Base-by-base conservation (phyloP, 208 protist species). In the Crithidia brevicula region DNA sequence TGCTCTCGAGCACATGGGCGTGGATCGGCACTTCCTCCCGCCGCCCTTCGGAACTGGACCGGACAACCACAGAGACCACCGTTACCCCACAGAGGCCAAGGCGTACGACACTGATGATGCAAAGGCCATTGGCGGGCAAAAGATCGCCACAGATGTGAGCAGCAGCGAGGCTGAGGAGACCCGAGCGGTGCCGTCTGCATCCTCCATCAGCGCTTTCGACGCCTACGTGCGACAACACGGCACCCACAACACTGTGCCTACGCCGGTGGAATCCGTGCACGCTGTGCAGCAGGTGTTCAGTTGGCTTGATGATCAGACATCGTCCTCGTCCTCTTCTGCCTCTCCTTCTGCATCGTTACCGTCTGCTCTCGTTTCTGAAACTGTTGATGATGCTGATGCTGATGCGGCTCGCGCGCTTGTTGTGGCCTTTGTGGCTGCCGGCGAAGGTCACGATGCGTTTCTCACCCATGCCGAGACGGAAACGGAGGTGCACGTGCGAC, bases 1-100 rank as follows among this genome's bases (percentile, higher is more conserved):
- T 1, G 60, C 77, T 0, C 70, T 92, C 6, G 43, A 65, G 18
- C 31, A 69, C 33, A 16, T 86, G 16, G 85, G 85, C 3, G 79
- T 83, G 9, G 43, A 58, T 46, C 52, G 74, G 8, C 22, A 40
- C 23, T 8, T 11, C 20, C 64, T 77, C 15, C 76, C 76, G 4
- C 57, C 20, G 20, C 72, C 71, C 2, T 72, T 72, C 23, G 46
- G 46, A 33, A n/a, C n/a, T n/a, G n/a, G n/a, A n/a, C n/a, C n/a
- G n/a, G n/a, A n/a, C n/a, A n/a, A n/a, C n/a, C n/a, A n/a, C n/a
- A n/a, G n/a, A n/a, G n/a, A n/a, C n/a, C n/a, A n/a, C n/a, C n/a
- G n/a, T n/a, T n/a, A n/a, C n/a, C n/a, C n/a, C n/a, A n/a, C n/a
- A n/a, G n/a, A n/a, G n/a, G n/a, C n/a, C n/a, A n/a, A n/a, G n/a